A percentile compares a stretch with the other conserved stretches of the same genome.
These are phyloP conservation scores for Rosa persica DNA, from an alignment of 306 rosid species.

Conservation along the genomic window DNA sequence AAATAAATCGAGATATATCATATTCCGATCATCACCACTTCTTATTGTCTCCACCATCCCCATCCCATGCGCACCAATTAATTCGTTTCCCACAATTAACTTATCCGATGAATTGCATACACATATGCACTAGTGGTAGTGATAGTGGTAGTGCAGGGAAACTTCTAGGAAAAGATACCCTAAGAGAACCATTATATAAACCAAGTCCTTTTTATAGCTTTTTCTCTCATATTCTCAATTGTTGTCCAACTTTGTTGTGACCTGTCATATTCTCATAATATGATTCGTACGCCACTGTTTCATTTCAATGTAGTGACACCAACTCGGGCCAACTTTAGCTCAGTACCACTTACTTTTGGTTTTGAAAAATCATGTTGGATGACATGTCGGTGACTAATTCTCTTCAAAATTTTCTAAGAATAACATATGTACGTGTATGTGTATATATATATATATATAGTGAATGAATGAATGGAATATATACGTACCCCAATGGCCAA, in stretches of 20 bases:
- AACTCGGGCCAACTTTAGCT: neutral
- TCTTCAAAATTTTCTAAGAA: neutral
- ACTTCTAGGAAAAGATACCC: too few species aligned
- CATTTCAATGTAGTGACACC: neutral
- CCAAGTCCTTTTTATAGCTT: neutral
- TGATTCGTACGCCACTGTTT: neutral
- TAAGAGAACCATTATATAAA: neutral
- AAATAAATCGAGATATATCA: neutral
- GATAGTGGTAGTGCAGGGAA: too few species aligned
- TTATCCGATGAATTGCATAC: too few species aligned
- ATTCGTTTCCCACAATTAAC: neutral
- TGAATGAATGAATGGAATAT: neutral
- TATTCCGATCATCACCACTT: neutral
- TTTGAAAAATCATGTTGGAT: neutral
- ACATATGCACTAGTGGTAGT: too few species aligned
- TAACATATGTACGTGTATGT: too few species aligned
- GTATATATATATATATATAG: neutral
- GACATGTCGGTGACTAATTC: neutral
- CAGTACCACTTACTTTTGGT: neutral
- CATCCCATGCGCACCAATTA: neutral
- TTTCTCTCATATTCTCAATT: neutral
- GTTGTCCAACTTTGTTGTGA: neutral
- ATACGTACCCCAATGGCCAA: constrained; percentile 64
- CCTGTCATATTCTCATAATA: neutral
- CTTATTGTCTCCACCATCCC: neutral